A percentile compares a stretch with the other conserved stretches of the same genome.
These are phyloP conservation scores for Cladosporium sp. DNA, from an alignment of 2,329 filamentous ascomycete species.

Conservation along the genomic window DNA sequence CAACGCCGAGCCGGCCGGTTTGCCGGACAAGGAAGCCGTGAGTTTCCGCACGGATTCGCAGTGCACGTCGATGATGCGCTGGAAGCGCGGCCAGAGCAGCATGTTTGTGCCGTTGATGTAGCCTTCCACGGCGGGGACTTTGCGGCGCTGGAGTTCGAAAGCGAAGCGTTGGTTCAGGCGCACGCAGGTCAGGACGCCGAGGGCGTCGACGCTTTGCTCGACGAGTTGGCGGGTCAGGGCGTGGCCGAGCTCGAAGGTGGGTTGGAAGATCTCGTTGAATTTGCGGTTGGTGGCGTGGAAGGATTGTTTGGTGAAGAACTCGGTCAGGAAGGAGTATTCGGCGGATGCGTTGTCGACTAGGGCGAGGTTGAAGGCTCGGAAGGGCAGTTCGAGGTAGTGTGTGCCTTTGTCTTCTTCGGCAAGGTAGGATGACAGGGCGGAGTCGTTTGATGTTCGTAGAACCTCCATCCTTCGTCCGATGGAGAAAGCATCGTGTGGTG, in stretches of 20 bases:
- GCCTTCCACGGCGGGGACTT: slow-evolving; percentile 80
- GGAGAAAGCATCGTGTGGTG: slow-evolving; percentile 79
- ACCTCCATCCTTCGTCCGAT: slow-evolving; percentile 82
- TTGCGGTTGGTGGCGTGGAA: slow-evolving; percentile 75
- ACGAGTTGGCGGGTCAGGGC: slow-evolving; percentile 71
- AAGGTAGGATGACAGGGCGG: slow-evolving; percentile 79
- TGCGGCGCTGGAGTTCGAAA: slow-evolving; percentile 87
- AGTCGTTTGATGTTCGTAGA: slow-evolving; percentile 67
- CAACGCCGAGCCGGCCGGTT: slow-evolving; percentile 51
- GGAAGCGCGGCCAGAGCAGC: slow-evolving; percentile 93
- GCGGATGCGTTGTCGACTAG: slow-evolving; percentile 90
- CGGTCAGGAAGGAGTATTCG: slow-evolving; percentile 89
- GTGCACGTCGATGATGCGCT: slow-evolving; percentile 89
- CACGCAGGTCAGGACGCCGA: slow-evolving; percentile 87
- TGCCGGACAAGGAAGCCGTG: slow-evolving; percentile 44
- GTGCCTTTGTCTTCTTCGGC: slow-evolving; percentile 83
- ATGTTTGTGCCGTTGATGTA: slow-evolving; percentile 96
- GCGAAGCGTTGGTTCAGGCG: slow-evolving; percentile 90
- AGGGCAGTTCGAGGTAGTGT: slow-evolving; percentile 86
- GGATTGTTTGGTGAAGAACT: slow-evolving; percentile 79
- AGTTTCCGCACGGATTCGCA: slow-evolving; percentile 75
- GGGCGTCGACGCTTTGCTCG: slow-evolving; percentile 72
- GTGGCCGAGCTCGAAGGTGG: slow-evolving; percentile 81
- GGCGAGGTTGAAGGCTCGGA: slow-evolving; percentile 91
- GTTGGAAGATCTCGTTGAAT: slow-evolving; percentile 84